Evolutionary conservation across 345 rosid genomes (phyloP), one percentile per base, ranked within the genome.

Genomic region (Geranium rotundifolium): DNA sequence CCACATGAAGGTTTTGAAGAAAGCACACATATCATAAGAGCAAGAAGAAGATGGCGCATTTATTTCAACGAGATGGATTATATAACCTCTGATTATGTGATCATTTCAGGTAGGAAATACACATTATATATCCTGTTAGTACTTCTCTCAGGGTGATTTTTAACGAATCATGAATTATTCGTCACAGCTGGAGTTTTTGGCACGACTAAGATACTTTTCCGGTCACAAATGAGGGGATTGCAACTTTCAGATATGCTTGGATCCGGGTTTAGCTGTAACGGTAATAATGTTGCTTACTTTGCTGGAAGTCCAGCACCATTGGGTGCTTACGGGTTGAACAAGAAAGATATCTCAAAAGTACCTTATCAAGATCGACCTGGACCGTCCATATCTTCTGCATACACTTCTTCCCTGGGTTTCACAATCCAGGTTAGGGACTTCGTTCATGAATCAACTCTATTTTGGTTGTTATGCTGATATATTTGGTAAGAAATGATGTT

Each of bases 101-200:
- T 80, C 66, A 62, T 80, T 13, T 72, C 81, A 70, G 79, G 81
- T 77, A 62, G 17, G 60, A 18, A 57, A 57, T 19, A 23, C 27
- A 23, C 27, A 23, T 23, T 23, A 23, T 23, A 23, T 23, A 23
- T 23, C 27, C 27, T 23, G 27, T 23, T 23, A 23, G 27, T 23
- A 23, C 27, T 23, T 23, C 27, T 23, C 27, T 23, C 2, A 23
- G 27, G 27, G 27, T 34, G 2, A 56, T 16, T 27, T 49, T 23
- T 4, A 37, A 37, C 46, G 46, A 5, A 37, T 37, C 4, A 37
- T 37, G 12, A 37, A 37, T 37, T 37, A 10, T 37, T 37, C 12
- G n/a, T 30, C 50, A 20, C 72, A 75, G 77, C 79, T 1, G 84
- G 81, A 50, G 84, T 80, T 56, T 50, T 80, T 7, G 84, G 84